A percentile compares a stretch with the other conserved stretches of the same genome.
Evolutionary conservation across 331 rosid genomes (phyloP).

Genomic region (Malus hybrid): DNA sequence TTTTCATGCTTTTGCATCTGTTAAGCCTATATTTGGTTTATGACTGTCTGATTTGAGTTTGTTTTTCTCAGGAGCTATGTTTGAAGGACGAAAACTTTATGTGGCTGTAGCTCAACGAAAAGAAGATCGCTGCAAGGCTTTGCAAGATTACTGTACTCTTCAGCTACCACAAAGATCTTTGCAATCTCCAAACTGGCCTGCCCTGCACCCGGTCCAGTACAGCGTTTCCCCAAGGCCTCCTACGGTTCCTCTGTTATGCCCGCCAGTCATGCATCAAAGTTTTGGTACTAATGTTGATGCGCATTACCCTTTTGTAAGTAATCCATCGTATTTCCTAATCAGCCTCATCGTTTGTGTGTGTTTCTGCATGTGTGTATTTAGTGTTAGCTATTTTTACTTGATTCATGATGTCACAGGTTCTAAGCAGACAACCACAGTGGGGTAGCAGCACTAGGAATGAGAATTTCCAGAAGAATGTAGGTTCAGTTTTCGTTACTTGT

Average conservation of each 20-base stretch:
- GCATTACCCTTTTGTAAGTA: background rate
- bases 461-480: background rate
- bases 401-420: conserved; percentile 5
- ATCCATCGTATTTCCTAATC: background rate
- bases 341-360: background rate
- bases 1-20: background rate
- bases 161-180: background rate
- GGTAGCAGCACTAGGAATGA: background rate
- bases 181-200: background rate
- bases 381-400: background rate
- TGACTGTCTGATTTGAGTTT: background rate
- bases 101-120: conserved; percentile 2
- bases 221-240: background rate
- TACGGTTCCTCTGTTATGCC: background rate
- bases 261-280: background rate
- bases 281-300: background rate
- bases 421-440: background rate
- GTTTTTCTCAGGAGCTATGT: background rate
- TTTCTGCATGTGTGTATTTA: background rate
- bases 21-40: background rate
- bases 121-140: background rate
- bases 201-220: background rate
- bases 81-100: background rate
- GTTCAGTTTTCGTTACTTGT: background rate
- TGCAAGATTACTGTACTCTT: background rate